A percentile compares a stretch with the other conserved stretches of the same genome.
phyloP scores from a whole-genome alignment of 208 protist species.

The Lotmaria passim region DNA sequence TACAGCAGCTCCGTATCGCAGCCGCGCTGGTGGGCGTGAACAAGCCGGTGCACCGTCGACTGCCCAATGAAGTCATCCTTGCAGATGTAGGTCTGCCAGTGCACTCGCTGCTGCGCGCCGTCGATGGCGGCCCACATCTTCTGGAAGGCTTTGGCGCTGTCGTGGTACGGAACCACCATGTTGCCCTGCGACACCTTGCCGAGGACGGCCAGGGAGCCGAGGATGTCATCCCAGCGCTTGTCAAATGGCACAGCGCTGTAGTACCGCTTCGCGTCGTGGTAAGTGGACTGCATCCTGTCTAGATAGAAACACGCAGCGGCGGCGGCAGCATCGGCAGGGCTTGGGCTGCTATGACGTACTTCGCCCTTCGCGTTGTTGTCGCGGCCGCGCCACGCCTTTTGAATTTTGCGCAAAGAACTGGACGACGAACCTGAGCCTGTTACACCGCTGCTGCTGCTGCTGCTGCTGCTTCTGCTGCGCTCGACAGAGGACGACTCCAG shows the following conservation, averaged over 20 bases:
- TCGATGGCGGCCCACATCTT: conserved; percentile 91
- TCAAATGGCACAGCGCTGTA: conserved; percentile 61
- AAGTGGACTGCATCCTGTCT: conserved; percentile 32
- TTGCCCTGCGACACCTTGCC: conserved; percentile 73
- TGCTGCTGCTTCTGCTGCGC: not conserved
- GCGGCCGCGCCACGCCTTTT: not conserved
- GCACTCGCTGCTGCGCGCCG: conserved; percentile 61
- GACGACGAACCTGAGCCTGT: too few species aligned
- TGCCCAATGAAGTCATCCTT: conserved; percentile 89
- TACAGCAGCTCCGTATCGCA: conserved; percentile 87
- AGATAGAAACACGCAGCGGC: conserved; percentile 33
- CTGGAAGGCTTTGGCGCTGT: conserved; percentile 83
- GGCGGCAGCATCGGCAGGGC: not conserved
- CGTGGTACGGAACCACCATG: conserved; percentile 60
- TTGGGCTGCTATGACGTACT: not conserved
- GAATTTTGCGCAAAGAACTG: not conserved
- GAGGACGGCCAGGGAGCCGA: conserved; percentile 56
- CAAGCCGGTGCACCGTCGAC: conserved; percentile 70
- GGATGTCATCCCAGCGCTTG: conserved; percentile 79
- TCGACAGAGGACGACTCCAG: not conserved
- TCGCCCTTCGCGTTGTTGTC: not conserved
- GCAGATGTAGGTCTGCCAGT: conserved; percentile 95
- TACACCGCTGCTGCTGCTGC: too few species aligned
- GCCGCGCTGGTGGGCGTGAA: conserved; percentile 69
- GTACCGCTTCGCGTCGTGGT: conserved; percentile 36